These are phyloP conservation scores for Aspergillus intermedius DNA, from an alignment of 2,329 filamentous ascomycete species.

Conservation along the genomic window DNA sequence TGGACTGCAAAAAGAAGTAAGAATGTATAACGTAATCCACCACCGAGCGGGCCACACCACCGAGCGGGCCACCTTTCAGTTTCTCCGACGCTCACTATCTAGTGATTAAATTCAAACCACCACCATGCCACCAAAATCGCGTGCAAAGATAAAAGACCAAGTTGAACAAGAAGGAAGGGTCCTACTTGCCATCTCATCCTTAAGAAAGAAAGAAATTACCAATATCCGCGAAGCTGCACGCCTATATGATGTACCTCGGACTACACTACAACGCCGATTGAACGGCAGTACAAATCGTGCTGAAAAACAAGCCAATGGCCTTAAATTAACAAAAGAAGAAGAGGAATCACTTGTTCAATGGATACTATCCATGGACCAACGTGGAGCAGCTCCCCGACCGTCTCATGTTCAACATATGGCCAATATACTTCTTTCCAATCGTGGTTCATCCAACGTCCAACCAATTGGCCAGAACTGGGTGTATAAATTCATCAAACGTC, in stretches of 20 bases:
- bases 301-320: background rate
- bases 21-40: background rate
- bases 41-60: background rate
- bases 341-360: background rate
- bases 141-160: background rate
- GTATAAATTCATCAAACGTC: constrained; percentile 1
- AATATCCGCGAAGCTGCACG: background rate
- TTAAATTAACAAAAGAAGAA: background rate
- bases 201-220: background rate
- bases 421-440: constrained; percentile 2
- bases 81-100: background rate
- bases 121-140: background rate
- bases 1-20: background rate
- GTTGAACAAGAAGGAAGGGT: background rate
- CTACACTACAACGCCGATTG: background rate
- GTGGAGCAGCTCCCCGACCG: background rate
- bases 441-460: background rate
- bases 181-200: background rate
- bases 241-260: background rate
- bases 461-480: constrained; percentile 4
- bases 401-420: constrained; percentile 1
- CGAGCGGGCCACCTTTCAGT: background rate
- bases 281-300: background rate
- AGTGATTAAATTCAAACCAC: background rate
- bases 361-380: background rate